These are phyloP conservation scores for Plasmodium ovale DNA, from an alignment of 169 alveolate genomes.

Conservation along the genomic window DNA sequence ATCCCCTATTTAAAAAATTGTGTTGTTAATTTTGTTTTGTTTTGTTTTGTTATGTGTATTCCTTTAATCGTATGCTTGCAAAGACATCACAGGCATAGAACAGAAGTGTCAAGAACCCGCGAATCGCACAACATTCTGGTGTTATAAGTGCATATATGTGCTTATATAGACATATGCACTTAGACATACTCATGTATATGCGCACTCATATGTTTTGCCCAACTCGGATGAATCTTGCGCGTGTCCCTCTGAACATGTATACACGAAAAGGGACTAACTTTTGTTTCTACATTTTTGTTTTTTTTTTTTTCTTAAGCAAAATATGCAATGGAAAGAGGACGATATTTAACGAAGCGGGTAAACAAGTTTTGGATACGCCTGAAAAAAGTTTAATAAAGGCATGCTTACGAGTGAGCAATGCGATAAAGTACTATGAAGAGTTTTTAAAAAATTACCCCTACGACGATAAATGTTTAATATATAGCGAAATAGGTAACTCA, in stretches of 20 bases:
- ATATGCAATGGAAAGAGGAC: neutral
- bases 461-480: conserved; percentile 12
- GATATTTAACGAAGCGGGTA: neutral
- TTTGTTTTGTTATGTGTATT: too few species aligned
- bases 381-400: conserved; percentile 4
- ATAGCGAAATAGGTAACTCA: conserved; percentile 39
- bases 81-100: too few species aligned
- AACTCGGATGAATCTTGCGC: too few species aligned
- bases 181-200: neutral
- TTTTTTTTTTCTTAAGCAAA: neutral
- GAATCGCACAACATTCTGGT: too few species aligned
- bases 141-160: neutral
- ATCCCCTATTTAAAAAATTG: too few species aligned
- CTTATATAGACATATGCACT: neutral
- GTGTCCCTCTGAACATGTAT: too few species aligned
- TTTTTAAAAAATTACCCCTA: conserved; percentile 24
- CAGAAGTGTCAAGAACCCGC: too few species aligned
- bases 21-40: too few species aligned
- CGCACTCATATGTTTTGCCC: neutral
- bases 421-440: conserved; percentile 40
- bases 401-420: conserved; percentile 28
- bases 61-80: too few species aligned
- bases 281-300: conserved; percentile 7
- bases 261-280: neutral
- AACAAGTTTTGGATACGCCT: neutral